Evolutionary conservation across 306 rosid species (phyloP).

Genomic region (Cicer arietinum): DNA sequence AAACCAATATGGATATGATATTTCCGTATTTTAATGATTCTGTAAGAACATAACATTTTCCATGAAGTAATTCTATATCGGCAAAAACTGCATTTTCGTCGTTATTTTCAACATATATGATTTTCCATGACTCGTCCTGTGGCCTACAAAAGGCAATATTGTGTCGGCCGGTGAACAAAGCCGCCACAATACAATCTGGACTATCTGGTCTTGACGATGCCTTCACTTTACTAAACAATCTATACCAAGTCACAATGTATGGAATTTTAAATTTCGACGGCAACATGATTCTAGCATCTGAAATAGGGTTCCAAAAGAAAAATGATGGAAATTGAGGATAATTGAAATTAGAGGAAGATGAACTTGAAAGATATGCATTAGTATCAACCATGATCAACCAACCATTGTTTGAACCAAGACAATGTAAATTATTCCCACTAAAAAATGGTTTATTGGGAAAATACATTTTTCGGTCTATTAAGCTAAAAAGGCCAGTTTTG

Average conservation of each 20-base stretch:
- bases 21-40: neutral
- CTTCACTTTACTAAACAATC: neutral
- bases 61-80: neutral
- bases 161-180: neutral
- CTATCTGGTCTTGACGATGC: neutral
- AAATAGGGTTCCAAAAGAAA: neutral
- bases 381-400: neutral
- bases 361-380: too few species aligned
- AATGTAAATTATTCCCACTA: neutral
- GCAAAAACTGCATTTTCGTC: neutral
- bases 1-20: neutral
- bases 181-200: neutral
- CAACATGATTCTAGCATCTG: neutral
- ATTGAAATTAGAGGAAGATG: too few species aligned
- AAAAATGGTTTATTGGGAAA: neutral
- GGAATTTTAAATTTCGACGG: neutral
- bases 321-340: neutral
- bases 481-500: neutral
- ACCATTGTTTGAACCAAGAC: slow-evolving; percentile 18
- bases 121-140: neutral
- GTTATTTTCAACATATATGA: neutral
- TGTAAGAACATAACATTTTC: neutral
- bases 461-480: neutral
- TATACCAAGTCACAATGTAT: neutral
- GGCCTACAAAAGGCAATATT: slow-evolving; percentile 3